phyloP scores from a whole-genome alignment of 805 yeast genomes.

The Kuraishia floccosa region DNA sequence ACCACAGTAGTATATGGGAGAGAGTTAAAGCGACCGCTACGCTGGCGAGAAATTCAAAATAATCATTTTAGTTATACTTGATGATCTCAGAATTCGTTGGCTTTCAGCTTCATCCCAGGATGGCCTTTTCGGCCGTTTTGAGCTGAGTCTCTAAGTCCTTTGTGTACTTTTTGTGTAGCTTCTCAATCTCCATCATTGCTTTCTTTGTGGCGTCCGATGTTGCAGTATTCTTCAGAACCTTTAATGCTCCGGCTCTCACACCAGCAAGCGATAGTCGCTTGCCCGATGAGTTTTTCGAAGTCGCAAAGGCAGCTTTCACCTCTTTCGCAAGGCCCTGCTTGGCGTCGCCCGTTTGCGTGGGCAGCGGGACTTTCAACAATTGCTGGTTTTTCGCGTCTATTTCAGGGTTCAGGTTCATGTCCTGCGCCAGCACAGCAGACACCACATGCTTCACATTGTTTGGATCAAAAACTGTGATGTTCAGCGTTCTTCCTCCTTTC shows the following conservation, averaged over 20 bases:
- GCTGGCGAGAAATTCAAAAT: constrained; percentile 34
- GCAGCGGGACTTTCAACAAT: constrained; percentile 61
- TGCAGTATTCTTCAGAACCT: constrained; percentile 30
- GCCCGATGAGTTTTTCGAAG: constrained; percentile 38
- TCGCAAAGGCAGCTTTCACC: constrained; percentile 58
- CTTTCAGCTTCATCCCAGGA: constrained; percentile 7
- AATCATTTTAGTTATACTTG: constrained; percentile 1
- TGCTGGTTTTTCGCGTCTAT: constrained; percentile 63
- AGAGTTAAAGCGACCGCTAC: constrained; percentile 42
- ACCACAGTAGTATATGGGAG: constrained; percentile 66
- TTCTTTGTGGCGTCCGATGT: constrained; percentile 7
- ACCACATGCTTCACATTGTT: constrained; percentile 55
- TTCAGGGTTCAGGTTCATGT: constrained; percentile 72
- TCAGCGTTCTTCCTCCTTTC: constrained; percentile 54
- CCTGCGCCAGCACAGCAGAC: constrained; percentile 58
- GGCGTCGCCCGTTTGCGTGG: constrained; percentile 62
- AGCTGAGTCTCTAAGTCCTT: constrained; percentile 44
- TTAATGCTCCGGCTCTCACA: constrained; percentile 47
- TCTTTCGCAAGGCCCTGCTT: constrained; percentile 44
- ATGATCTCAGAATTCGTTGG: not conserved
- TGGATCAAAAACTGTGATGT: constrained; percentile 85
- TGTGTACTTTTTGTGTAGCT: constrained; percentile 51
- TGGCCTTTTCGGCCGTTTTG: constrained; percentile 38
- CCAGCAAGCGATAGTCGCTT: constrained; percentile 39
- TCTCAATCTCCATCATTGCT: constrained; percentile 49